Evolutionary conservation across 1,284 basidiomycete species (phyloP).

Genomic region (Garcileccinum viscosum): DNA sequence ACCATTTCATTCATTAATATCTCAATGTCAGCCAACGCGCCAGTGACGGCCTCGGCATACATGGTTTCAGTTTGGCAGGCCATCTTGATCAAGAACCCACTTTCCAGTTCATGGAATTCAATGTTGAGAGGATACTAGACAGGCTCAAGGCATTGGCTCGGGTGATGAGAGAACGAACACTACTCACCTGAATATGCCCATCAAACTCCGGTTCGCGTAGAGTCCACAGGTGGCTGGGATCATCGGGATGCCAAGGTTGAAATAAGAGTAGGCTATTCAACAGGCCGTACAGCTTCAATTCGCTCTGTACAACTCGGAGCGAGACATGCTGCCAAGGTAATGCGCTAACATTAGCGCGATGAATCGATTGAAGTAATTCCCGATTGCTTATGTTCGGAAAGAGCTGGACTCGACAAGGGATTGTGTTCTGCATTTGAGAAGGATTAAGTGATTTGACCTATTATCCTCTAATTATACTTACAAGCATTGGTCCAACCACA

Average conservation of each 20-base stretch:
- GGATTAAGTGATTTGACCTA: not conserved
- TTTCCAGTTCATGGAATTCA: slow-evolving; percentile 46
- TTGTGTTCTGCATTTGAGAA: slow-evolving; percentile 47
- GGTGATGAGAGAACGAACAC: not conserved
- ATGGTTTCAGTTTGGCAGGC: slow-evolving; percentile 44
- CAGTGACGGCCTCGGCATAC: slow-evolving; percentile 30
- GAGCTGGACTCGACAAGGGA: slow-evolving; percentile 51
- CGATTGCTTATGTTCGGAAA: slow-evolving; percentile 37
- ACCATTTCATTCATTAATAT: slow-evolving; percentile 38
- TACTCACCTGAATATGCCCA: slow-evolving; percentile 47
- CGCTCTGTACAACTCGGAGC: slow-evolving; percentile 49
- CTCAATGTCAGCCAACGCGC: slow-evolving; percentile 37
- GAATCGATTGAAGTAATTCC: slow-evolving; percentile 46
- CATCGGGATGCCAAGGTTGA: slow-evolving; percentile 39
- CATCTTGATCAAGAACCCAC: slow-evolving; percentile 44
- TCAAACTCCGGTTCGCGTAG: slow-evolving; percentile 42
- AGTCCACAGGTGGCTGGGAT: slow-evolving; percentile 40
- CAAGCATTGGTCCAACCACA: slow-evolving; percentile 56
- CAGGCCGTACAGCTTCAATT: slow-evolving; percentile 40
- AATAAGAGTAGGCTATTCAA: slow-evolving; percentile 57
- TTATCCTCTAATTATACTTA: slow-evolving; percentile 33
- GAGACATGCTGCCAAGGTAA: slow-evolving; percentile 56
- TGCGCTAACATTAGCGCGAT: slow-evolving; percentile 47
- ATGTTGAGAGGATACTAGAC: slow-evolving; percentile 54
- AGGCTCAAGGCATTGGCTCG: slow-evolving; percentile 1